A percentile compares a stretch with the other conserved stretches of the same genome.
phyloP scores from a whole-genome alignment of 2,329 filamentous ascomycete species.

The Cladobotryum protrusum region DNA sequence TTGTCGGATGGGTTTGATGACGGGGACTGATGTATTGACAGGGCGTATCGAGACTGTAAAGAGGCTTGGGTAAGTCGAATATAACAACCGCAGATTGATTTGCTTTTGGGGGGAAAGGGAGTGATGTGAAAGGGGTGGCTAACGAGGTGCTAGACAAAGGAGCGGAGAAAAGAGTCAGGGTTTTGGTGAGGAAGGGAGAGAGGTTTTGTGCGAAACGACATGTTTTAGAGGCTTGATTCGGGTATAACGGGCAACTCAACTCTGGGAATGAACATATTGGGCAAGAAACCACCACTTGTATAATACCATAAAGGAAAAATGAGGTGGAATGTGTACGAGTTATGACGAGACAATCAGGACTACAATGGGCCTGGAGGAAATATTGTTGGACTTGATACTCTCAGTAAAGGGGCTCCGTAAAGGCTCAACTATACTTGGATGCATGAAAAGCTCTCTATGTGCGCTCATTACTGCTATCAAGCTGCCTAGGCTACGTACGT shows the following conservation, averaged over 20 bases:
- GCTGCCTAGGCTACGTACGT: too few species aligned
- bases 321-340: background rate
- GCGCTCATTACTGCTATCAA: background rate
- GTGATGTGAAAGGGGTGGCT: background rate
- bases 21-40: slow-evolving; percentile 32
- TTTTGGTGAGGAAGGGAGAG: slow-evolving; percentile 12
- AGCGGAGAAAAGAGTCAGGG: slow-evolving; percentile 17
- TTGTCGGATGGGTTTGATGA: background rate
- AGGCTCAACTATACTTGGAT: background rate
- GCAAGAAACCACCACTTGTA: background rate
- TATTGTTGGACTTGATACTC: background rate
- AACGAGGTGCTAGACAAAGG: slow-evolving; percentile 13
- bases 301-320: background rate
- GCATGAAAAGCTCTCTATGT: background rate
- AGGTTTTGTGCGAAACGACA: background rate
- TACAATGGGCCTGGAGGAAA: background rate
- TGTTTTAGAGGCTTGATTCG: background rate
- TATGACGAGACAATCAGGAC: background rate
- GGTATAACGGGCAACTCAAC: background rate
- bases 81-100: too few species aligned
- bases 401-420: background rate
- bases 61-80: slow-evolving; percentile 70
- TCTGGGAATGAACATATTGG: background rate
- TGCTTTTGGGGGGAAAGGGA: too few species aligned
- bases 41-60: slow-evolving; percentile 91